These are phyloP conservation scores for Calonectria leucothoes DNA, from an alignment of 2,329 filamentous ascomycete species.

Conservation along the genomic window DNA sequence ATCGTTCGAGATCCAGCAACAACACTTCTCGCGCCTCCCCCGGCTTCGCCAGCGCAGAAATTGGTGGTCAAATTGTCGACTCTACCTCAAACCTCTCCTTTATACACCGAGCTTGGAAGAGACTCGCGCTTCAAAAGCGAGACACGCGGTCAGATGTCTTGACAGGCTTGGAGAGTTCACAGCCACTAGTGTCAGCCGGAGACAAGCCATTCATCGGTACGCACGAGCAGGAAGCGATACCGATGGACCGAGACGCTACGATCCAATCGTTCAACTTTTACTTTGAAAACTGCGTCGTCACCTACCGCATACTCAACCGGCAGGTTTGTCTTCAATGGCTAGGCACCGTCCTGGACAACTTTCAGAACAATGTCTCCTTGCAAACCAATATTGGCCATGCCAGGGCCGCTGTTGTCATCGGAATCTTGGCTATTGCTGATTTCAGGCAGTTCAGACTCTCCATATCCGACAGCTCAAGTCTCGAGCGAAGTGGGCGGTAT, in stretches of 20 bases:
- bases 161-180: conserved; percentile 35
- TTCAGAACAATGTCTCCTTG: conserved; percentile 49
- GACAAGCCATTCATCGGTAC: conserved; percentile 43
- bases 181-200: conserved; percentile 42
- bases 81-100: conserved; percentile 67
- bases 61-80: conserved; percentile 67
- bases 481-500: conserved; percentile 39
- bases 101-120: conserved; percentile 64
- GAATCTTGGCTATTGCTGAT: conserved; percentile 60
- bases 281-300: conserved; percentile 70
- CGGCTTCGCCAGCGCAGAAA: conserved; percentile 47
- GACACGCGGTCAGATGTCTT: conserved; percentile 37
- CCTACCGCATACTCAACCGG: conserved; percentile 67
- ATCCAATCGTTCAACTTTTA: conserved; percentile 54
- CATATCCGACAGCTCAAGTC: not conserved
- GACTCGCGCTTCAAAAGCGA: conserved; percentile 47
- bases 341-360: conserved; percentile 50
- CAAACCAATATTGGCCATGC: conserved; percentile 54
- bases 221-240: conserved; percentile 16
- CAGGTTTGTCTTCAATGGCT: conserved; percentile 62
- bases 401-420: conserved; percentile 59
- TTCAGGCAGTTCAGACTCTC: conserved; percentile 55
- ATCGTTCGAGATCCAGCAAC: not conserved
- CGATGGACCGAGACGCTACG: conserved; percentile 31
- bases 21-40: conserved; percentile 40